Evolutionary conservation across 345 rosid species (phyloP).

Genomic region (Turritis glabra): DNA sequence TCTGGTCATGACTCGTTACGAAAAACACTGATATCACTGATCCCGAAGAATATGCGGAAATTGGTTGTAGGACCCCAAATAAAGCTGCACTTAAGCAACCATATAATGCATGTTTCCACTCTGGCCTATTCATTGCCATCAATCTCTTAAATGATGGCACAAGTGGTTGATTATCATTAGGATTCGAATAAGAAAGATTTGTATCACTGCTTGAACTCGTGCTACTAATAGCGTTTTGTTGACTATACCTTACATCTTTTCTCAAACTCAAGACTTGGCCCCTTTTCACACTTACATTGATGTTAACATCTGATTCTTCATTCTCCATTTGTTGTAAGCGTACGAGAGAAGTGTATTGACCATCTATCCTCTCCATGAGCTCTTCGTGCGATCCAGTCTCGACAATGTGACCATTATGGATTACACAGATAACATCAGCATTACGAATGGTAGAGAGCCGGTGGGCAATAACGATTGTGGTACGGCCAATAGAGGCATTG

Average conservation of each 20-base stretch:
- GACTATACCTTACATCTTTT: constrained; percentile 41
- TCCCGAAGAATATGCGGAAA: constrained; percentile 43
- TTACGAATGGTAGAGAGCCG: constrained; percentile 85
- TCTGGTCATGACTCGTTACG: constrained; percentile 43
- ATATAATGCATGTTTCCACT: constrained; percentile 70
- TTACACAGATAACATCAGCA: constrained; percentile 42
- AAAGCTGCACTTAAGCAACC: constrained; percentile 48
- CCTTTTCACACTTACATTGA: constrained; percentile 32
- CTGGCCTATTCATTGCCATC: constrained; percentile 54
- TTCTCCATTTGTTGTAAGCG: constrained; percentile 42
- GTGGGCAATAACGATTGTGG: constrained; percentile 85
- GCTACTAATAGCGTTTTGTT: constrained; percentile 43
- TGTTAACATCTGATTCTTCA: constrained; percentile 15
- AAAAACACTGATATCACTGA: constrained; percentile 54
- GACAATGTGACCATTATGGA: not conserved
- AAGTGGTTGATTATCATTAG: constrained; percentile 24
- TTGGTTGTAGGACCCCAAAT: constrained; percentile 57
- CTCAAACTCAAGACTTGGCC: not conserved
- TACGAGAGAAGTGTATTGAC: constrained; percentile 70
- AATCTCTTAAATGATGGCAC: constrained; percentile 60
- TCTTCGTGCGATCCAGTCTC: too few relatives aligned
- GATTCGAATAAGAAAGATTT: not conserved
- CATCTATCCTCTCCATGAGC: constrained; percentile 26
- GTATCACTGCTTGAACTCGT: constrained; percentile 12
- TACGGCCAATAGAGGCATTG: too few relatives aligned